Conservation (phyloP, 164 flowering plant species). For the Umbellularia californica region DNA sequence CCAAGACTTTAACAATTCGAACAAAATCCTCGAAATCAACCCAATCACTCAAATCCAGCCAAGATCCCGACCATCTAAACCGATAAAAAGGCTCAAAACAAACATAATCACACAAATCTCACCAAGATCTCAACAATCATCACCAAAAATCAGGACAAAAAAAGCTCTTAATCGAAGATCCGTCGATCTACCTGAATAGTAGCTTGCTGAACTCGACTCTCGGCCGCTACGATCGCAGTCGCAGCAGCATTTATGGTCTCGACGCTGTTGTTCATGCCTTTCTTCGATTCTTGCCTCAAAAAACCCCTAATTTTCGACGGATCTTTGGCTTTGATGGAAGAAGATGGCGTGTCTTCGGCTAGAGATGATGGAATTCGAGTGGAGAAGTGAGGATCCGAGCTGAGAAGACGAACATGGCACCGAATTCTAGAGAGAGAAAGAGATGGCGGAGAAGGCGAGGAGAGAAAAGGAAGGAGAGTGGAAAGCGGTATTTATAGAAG, state of each 20-base stretch:
- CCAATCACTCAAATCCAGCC: too few species aligned
- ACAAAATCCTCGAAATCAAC: too few species aligned
- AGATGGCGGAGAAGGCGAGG: background rate
- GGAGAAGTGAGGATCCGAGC: slow-evolving; percentile 1
- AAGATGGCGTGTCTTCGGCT: background rate
- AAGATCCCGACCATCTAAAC: too few species aligned
- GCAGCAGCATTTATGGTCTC: slow-evolving; percentile 93
- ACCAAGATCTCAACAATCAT: too few species aligned
- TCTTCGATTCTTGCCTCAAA: slow-evolving; percentile 14
- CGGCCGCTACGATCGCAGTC: slow-evolving; percentile 68
- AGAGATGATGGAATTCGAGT: slow-evolving; percentile 7
- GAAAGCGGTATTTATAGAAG: slow-evolving; percentile 1
- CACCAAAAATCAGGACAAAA: too few species aligned
- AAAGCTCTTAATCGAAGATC: background rate
- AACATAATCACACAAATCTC: too few species aligned
- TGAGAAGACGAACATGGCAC: background rate
- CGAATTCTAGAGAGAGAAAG: background rate
- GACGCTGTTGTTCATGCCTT: slow-evolving; percentile 45
- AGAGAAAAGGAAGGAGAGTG: background rate
- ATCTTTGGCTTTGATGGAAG: background rate
- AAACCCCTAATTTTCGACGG: slow-evolving; percentile 8
- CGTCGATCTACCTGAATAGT: slow-evolving; percentile 49
- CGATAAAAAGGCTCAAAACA: too few species aligned
- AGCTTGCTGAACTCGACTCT: slow-evolving; percentile 56
- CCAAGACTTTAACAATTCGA: too few species aligned